These are phyloP conservation scores for Boletus pseudopeckii DNA, from an alignment of 768 basidiomycete genomes.

Conservation along the genomic window DNA sequence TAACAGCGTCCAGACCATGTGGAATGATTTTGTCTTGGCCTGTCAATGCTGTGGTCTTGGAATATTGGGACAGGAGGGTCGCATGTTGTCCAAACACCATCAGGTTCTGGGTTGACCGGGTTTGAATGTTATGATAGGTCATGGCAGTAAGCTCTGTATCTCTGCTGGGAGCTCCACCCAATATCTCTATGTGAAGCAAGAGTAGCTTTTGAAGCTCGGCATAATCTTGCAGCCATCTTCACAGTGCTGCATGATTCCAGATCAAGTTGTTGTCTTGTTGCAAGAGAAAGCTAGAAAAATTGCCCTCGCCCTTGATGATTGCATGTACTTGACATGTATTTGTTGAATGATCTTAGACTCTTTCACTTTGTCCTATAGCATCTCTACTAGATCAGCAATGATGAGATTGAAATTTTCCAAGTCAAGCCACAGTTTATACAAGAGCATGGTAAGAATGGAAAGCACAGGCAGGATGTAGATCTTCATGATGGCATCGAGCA, in stretches of 20 bases:
- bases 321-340: background rate
- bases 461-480: slow-evolving; percentile 9
- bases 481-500: slow-evolving; percentile 4
- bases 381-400: background rate
- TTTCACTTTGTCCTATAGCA: background rate
- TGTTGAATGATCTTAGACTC: background rate
- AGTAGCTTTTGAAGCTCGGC: slow-evolving; percentile 6
- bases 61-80: background rate
- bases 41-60: too few species aligned
- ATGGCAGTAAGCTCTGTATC: slow-evolving; percentile 2
- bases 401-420: background rate
- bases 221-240: slow-evolving; percentile 6
- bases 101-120: background rate
- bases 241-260: background rate
- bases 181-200: slow-evolving; percentile 1
- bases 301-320: fast-evolving
- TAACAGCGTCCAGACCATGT: background rate
- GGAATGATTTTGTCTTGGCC: slow-evolving; percentile 1
- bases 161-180: slow-evolving; percentile 14
- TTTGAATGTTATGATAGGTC: background rate
- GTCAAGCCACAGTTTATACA: background rate
- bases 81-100: background rate
- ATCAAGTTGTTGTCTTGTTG: background rate
- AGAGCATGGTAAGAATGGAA: background rate
- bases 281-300: background rate